Evolutionary conservation across 352 stramenopile species (phyloP).

Genomic region (Phytophthora vignae): DNA sequence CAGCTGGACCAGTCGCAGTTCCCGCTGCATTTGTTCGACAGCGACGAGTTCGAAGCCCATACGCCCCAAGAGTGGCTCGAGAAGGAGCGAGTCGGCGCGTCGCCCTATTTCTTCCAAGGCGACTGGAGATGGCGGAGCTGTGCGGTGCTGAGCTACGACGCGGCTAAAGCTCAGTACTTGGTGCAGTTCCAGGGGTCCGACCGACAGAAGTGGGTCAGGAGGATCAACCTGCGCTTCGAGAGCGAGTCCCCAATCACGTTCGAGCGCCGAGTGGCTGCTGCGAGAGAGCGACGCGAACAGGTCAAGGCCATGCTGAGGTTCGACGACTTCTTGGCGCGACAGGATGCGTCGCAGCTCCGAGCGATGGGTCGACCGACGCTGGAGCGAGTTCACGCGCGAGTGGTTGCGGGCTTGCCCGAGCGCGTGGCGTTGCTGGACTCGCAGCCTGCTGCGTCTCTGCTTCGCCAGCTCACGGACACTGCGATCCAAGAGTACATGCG

Average conservation of each 20-base stretch:
- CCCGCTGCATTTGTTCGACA: slow-evolving; percentile 92
- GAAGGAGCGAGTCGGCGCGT: slow-evolving; percentile 49
- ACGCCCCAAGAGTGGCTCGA: slow-evolving; percentile 82
- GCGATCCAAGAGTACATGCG: slow-evolving; percentile 91
- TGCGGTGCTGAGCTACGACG: slow-evolving; percentile 70
- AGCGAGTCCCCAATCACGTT: slow-evolving; percentile 77
- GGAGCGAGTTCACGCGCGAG: slow-evolving; percentile 84
- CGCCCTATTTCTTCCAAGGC: slow-evolving; percentile 86
- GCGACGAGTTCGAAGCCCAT: slow-evolving; percentile 82
- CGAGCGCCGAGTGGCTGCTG: slow-evolving; percentile 76
- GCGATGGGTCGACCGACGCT: slow-evolving; percentile 84
- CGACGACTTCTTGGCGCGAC: slow-evolving; percentile 90
- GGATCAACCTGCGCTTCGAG: slow-evolving; percentile 94
- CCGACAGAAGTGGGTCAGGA: slow-evolving; percentile 85
- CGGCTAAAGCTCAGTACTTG: slow-evolving; percentile 70
- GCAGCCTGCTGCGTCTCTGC: slow-evolving; percentile 59
- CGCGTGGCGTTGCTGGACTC: slow-evolving; percentile 68
- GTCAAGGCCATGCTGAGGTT: slow-evolving; percentile 91
- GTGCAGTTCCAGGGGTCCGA: slow-evolving; percentile 90
- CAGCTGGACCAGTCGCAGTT: slow-evolving; percentile 93
- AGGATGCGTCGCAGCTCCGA: slow-evolving; percentile 73
- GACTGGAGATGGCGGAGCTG: slow-evolving; percentile 88
- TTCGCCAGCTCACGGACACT: slow-evolving; percentile 89
- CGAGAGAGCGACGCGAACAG: slow-evolving; percentile 65
- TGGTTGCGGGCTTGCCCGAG: slow-evolving; percentile 83